phyloP scores from a whole-genome alignment of 169 alveolate species.

The Nephromyces sp. region DNA sequence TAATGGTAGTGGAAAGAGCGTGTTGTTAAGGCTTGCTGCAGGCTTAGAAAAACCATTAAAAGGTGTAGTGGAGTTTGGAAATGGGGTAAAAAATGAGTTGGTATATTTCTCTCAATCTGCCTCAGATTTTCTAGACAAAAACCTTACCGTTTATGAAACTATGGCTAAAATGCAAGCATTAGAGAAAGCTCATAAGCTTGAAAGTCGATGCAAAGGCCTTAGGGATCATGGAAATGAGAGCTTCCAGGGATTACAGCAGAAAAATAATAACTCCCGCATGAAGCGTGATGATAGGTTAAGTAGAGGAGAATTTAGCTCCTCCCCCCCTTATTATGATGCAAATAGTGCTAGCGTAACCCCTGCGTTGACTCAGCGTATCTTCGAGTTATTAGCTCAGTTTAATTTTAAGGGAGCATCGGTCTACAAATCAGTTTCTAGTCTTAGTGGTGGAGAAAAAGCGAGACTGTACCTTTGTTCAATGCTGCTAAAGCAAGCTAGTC shows the following conservation, averaged over 20 bases:
- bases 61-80: not conserved
- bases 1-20: constrained; percentile 34
- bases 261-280: no score
- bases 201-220: no score
- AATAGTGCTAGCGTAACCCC: no score
- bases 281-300: no score
- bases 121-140: not conserved
- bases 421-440: constrained; percentile 19
- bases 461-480: constrained; percentile 56
- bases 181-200: no score
- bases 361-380: constrained; percentile 2
- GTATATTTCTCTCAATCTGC: not conserved
- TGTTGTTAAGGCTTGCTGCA: constrained; percentile 25
- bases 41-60: constrained; percentile 2
- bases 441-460: constrained; percentile 75
- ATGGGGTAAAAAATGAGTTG: not conserved
- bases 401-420: not conserved
- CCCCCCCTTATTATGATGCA: no score
- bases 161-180: no score
- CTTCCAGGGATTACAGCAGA: no score
- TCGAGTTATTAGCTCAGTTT: constrained; percentile 1
- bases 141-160: not conserved
- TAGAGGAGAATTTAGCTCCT: no score
- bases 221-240: no score
- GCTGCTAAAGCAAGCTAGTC: constrained; percentile 53